Conservation (phyloP, 2,329 filamentous ascomycete genomes). For the Ascochyta koolunga region DNA sequence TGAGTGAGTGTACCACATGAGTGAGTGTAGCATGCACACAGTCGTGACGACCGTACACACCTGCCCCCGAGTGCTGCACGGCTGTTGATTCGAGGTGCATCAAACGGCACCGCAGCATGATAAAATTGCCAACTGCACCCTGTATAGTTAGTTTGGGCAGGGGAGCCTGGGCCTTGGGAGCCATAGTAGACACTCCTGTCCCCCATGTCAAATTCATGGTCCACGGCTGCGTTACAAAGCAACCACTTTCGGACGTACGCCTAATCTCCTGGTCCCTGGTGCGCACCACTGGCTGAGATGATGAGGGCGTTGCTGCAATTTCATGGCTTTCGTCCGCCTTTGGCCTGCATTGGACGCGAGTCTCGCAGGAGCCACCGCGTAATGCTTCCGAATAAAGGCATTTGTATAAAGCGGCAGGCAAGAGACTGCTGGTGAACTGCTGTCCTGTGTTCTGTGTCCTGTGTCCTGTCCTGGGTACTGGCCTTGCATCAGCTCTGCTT, state of each 20-base stretch:
- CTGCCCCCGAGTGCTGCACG: slow-evolving; percentile 32
- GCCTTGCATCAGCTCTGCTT: neutral
- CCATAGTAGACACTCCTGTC: slow-evolving; percentile 35
- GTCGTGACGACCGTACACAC: too few relatives aligned
- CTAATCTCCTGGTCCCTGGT: slow-evolving; percentile 2
- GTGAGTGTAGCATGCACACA: too few relatives aligned
- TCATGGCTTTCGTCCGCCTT: slow-evolving; percentile 8
- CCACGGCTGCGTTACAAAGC: slow-evolving; percentile 23
- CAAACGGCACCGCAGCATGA: slow-evolving; percentile 21
- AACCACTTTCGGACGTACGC: slow-evolving; percentile 12
- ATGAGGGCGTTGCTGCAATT: slow-evolving; percentile 13
- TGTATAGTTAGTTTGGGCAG: slow-evolving; percentile 7
- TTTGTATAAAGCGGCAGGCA: slow-evolving; percentile 4
- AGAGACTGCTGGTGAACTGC: neutral
- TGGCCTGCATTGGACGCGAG: neutral
- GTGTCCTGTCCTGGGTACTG: too few relatives aligned
- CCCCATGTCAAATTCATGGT: slow-evolving; percentile 22
- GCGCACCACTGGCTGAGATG: neutral
- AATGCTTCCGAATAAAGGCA: neutral
- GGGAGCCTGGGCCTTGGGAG: slow-evolving; percentile 16
- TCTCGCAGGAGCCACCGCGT: neutral
- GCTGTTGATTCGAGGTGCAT: slow-evolving; percentile 4
- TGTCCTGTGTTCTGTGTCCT: too few relatives aligned
- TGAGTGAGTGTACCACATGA: neutral
- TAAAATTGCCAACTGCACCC: slow-evolving; percentile 21